Evolutionary conservation across 805 yeast genomes (phyloP).

Genomic region (Millerozyma miso): DNA sequence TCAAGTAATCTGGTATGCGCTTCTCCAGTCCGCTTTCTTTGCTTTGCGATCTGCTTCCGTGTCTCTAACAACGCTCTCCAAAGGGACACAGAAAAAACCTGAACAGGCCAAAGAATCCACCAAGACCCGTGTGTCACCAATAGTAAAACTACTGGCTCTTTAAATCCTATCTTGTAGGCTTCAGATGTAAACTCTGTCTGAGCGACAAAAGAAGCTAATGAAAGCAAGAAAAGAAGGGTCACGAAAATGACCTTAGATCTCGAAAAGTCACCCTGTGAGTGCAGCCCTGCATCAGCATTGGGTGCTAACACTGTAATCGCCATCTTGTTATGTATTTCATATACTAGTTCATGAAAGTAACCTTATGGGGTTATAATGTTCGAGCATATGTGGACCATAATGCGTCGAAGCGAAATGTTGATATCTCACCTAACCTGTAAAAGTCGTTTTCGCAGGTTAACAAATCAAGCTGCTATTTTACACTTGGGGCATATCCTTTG

Average conservation of each 20-base stretch:
- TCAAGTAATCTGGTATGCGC: slow-evolving; percentile 26
- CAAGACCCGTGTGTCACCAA: slow-evolving; percentile 74
- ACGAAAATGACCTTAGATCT: slow-evolving; percentile 36
- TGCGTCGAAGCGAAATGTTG: no score
- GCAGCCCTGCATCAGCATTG: slow-evolving; percentile 16
- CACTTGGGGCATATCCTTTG: no score
- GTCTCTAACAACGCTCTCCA: slow-evolving; percentile 38
- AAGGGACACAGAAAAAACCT: slow-evolving; percentile 46
- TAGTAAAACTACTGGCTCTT: slow-evolving; percentile 67
- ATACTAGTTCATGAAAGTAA: background rate
- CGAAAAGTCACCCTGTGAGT: slow-evolving; percentile 23
- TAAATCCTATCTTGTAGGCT: slow-evolving; percentile 53
- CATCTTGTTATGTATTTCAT: slow-evolving; percentile 14
- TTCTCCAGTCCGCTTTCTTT: slow-evolving; percentile 13
- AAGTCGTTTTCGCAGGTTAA: no score
- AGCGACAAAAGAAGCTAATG: slow-evolving; percentile 56
- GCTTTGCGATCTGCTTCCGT: slow-evolving; percentile 8
- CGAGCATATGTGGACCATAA: no score
- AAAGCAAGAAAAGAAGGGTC: slow-evolving; percentile 26
- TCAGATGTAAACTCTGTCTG: slow-evolving; percentile 81
- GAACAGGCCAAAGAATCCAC: slow-evolving; percentile 71
- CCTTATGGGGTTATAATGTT: background rate
- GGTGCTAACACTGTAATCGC: slow-evolving; percentile 29
- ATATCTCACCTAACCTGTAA: no score
- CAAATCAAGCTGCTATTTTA: no score